Evolutionary conservation across 2,329 filamentous ascomycete species (phyloP), one percentile per base, ranked within the genome.

Genomic region (Aquanectria penicillioides): DNA sequence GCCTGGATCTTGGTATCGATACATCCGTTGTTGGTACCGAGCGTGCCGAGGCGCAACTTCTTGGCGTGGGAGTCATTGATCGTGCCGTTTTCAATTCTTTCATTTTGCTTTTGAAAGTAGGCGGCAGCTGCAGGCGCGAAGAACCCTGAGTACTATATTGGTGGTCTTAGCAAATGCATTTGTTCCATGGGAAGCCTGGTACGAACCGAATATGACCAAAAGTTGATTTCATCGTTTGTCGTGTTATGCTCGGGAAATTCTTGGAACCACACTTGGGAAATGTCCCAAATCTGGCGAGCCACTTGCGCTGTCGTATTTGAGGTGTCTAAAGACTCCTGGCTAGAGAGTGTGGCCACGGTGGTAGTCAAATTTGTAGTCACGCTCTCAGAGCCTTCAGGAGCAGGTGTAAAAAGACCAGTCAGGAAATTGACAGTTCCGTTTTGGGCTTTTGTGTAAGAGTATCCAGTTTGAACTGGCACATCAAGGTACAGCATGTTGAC

Each of bases 1-100:
- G 77, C 78, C 74, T 91, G 85, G 2, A 86, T 78, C 5, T 86
- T 69, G 48, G 83, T 78, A 67, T 93, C 90, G 17, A 92, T 77
- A 53, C 87, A 83, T 4, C 87, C 89, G 70, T 92, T 90, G 44
- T 89, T 78, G 53, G 92, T 87, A 20, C 89, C 89, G 0, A 92
- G 73, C 0, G 88, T 84, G 5, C 78, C 78, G 4, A 92, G 77
- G 2, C 81, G 71, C 2, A 85, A 62, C 0, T 77, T 71, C 1
- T 84, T 83, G 44, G 81, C 83, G 3, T 73, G 70, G 13, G 80
- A 78, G 6, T 62, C 58, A 1, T 50, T 13, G 0, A 55, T 37
- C 0, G 61, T 57, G 6, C 52, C 56, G 1, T 55, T 40, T 0
- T 61, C 0, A 26, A 69, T 66, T 48, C 76, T 77, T 7, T 75